Percentiles rank a stretch among this genome's conserved stretches.
Evolutionary conservation across 202 grass and related monocot species (phyloP).

Genomic region (Tripidium arundinaceum): DNA sequence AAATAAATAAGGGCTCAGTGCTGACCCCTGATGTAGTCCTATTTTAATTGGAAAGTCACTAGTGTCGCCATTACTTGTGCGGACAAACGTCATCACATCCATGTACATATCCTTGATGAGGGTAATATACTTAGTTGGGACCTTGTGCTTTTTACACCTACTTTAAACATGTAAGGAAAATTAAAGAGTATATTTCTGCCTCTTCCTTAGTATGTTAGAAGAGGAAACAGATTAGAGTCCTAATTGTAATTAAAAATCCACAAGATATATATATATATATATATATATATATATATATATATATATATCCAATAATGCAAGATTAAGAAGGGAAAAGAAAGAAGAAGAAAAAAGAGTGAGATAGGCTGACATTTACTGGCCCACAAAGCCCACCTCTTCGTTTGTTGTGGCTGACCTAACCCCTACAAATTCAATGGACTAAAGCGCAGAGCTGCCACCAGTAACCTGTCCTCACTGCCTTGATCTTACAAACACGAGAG

Average conservation of each 20-base stretch:
- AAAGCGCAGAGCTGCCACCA: background rate
- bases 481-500: background rate
- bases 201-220: background rate
- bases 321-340: background rate
- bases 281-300: too few species aligned
- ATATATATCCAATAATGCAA: background rate
- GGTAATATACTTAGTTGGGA: too few species aligned
- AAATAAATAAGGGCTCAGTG: too few species aligned
- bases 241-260: background rate
- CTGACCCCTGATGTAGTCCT: too few species aligned
- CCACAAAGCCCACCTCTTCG: background rate
- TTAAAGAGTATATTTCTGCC: background rate
- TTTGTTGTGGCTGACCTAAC: background rate
- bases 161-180: background rate
- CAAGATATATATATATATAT: too few species aligned
- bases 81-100: too few species aligned
- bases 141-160: background rate
- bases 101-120: too few species aligned
- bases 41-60: too few species aligned
- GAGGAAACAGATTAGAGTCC: background rate
- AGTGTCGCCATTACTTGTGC: too few species aligned
- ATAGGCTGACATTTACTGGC: background rate
- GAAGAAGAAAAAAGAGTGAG: too few species aligned
- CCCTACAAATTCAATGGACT: background rate
- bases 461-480: background rate